phyloP scores from a whole-genome alignment of 2,329 filamentous ascomycete genomes.

The Lachnellula occidentalis region DNA sequence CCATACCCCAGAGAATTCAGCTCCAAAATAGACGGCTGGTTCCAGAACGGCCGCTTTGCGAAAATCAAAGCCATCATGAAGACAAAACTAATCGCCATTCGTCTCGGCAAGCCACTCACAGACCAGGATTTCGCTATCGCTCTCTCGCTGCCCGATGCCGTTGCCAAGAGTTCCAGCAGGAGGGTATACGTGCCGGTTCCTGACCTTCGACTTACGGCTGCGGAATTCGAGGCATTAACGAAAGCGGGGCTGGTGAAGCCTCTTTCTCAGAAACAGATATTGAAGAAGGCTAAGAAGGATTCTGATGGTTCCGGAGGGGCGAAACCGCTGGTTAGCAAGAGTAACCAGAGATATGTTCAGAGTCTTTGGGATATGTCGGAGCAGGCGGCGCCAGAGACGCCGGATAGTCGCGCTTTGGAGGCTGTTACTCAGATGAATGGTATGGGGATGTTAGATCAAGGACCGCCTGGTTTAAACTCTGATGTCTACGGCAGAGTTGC shows the following conservation, averaged over 20 bases:
- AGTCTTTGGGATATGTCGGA: not conserved
- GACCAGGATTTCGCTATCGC: constrained; percentile 43
- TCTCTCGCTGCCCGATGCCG: constrained; percentile 32
- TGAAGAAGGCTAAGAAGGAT: not conserved
- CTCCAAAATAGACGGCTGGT: constrained; percentile 70
- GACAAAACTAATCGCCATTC: constrained; percentile 69
- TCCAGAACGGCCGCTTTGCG: constrained; percentile 70
- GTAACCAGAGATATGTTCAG: not conserved
- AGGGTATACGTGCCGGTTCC: constrained; percentile 25
- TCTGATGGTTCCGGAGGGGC: too few species aligned
- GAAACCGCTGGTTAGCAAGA: not conserved
- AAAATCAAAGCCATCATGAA: constrained; percentile 87
- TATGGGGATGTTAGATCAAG: not conserved
- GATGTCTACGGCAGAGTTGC: not conserved
- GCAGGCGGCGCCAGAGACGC: not conserved
- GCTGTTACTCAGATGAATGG: not conserved
- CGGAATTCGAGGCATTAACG: constrained; percentile 18
- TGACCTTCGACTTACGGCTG: constrained; percentile 23
- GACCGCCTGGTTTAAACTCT: not conserved
- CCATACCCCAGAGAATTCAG: constrained; percentile 56
- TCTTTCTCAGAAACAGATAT: not conserved
- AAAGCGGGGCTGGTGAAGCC: not conserved
- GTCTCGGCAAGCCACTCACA: constrained; percentile 47
- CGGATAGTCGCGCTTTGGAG: not conserved
- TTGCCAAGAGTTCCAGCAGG: constrained; percentile 15